Conservation (phyloP, 768 basidiomycete genomes). For the Gloeophyllum trabeum region DNA sequence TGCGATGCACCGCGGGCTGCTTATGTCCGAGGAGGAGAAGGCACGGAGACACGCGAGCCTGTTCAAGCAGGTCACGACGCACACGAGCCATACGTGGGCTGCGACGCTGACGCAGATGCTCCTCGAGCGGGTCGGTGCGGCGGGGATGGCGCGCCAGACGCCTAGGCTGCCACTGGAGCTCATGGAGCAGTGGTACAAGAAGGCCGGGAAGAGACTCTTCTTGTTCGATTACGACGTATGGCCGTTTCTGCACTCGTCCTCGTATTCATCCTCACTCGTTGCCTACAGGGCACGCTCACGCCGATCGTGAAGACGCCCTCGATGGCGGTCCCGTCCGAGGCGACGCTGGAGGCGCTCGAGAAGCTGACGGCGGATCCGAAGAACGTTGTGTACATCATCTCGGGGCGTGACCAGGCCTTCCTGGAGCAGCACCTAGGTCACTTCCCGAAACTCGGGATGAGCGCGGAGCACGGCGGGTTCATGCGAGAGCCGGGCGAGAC, state of each 20-base stretch:
- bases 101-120: constrained; percentile 83
- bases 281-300: constrained; percentile 75
- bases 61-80: constrained; percentile 79
- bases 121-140: constrained; percentile 66
- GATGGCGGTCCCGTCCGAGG: constrained; percentile 70
- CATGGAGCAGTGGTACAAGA: constrained; percentile 48
- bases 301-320: constrained; percentile 94
- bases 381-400: constrained; percentile 96
- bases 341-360: constrained; percentile 64
- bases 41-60: constrained; percentile 59
- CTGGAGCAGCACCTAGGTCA: constrained; percentile 87
- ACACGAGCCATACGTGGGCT: constrained; percentile 95
- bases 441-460: constrained; percentile 74
- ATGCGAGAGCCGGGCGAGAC: constrained; percentile 56
- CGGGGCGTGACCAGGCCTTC: constrained; percentile 89
- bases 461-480: constrained; percentile 94
- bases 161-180: constrained; percentile 65
- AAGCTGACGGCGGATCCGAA: constrained; percentile 66
- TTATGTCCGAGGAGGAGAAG: constrained; percentile 75
- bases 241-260: constrained; percentile 6
- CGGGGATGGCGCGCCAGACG: constrained; percentile 74
- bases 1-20: constrained; percentile 80
- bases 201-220: constrained; percentile 75
- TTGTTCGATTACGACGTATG: constrained; percentile 94
- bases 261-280: neutral